phyloP scores from a whole-genome alignment of 129 eudicot species.

The Erigeron canadensis region DNA sequence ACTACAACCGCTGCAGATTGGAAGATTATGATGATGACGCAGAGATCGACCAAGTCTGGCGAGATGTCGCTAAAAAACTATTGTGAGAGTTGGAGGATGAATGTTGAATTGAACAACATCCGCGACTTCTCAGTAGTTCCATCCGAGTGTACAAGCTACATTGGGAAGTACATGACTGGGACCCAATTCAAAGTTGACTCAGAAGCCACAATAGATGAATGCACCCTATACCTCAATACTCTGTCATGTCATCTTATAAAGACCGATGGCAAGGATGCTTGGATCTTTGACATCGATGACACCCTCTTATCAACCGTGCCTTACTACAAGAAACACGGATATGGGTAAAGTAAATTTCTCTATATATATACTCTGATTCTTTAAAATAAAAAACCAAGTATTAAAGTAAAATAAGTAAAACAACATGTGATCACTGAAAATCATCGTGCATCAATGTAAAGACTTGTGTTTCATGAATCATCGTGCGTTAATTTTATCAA shows the following conservation, averaged over 20 bases:
- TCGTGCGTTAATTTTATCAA: no score
- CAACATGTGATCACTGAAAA: no score
- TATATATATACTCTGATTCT: no score
- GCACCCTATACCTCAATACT: conserved; percentile 51
- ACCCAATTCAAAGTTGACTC: conserved; percentile 57
- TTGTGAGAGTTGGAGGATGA: conserved; percentile 74
- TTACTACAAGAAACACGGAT: conserved; percentile 58
- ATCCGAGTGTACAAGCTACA: conserved; percentile 51
- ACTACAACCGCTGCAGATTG: conserved; percentile 49
- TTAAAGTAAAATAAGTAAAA: no score
- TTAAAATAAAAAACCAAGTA: no score
- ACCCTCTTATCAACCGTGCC: conserved; percentile 67
- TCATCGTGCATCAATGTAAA: no score
- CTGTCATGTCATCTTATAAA: conserved; percentile 41
- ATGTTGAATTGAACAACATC: conserved; percentile 64
- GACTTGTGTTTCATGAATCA: no score
- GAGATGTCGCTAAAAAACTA: conserved; percentile 54
- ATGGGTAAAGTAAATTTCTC: conserved; percentile 35
- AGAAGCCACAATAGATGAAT: conserved; percentile 53
- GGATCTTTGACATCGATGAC: conserved; percentile 79
- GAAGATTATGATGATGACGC: conserved; percentile 71
- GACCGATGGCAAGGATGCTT: conserved; percentile 66
- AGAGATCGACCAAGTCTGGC: conserved; percentile 37
- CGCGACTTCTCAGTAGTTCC: conserved; percentile 54
- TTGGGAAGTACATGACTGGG: conserved; percentile 58